phyloP scores from a whole-genome alignment of 2,329 filamentous ascomycete genomes.

The Stagonosporopsis rhizophila region DNA sequence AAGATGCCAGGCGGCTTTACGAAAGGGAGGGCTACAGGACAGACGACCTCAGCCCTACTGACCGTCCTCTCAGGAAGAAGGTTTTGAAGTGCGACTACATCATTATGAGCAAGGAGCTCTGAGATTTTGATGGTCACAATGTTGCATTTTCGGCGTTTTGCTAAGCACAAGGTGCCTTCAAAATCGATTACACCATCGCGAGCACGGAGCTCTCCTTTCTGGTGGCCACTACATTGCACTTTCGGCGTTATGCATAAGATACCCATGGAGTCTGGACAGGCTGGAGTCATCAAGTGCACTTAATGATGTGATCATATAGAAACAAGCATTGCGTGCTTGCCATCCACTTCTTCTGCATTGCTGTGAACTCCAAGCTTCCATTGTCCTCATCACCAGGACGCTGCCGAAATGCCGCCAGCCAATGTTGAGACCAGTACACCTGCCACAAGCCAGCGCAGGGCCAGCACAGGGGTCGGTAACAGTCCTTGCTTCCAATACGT shows the following conservation, averaged over 20 bases:
- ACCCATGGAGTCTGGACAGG: neutral
- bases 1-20: slow-evolving; percentile 67
- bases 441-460: neutral
- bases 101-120: slow-evolving; percentile 37
- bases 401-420: neutral
- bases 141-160: slow-evolving; percentile 9
- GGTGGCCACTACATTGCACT: neutral
- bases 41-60: slow-evolving; percentile 61
- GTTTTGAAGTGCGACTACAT: slow-evolving; percentile 34
- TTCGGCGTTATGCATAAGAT: neutral
- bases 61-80: slow-evolving; percentile 45
- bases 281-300: neutral
- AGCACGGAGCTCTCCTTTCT: neutral
- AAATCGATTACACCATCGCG: neutral
- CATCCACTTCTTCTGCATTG: neutral
- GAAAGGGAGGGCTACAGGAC: slow-evolving; percentile 62
- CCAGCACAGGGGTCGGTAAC: neutral
- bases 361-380: neutral
- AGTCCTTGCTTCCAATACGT: neutral
- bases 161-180: slow-evolving; percentile 1
- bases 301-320: neutral
- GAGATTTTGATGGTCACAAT: neutral
- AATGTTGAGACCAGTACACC: neutral
- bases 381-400: neutral
- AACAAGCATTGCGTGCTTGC: neutral